These are phyloP conservation scores for Cladorrhinum samala DNA, from an alignment of 495 filamentous ascomycete genomes.

Conservation along the genomic window DNA sequence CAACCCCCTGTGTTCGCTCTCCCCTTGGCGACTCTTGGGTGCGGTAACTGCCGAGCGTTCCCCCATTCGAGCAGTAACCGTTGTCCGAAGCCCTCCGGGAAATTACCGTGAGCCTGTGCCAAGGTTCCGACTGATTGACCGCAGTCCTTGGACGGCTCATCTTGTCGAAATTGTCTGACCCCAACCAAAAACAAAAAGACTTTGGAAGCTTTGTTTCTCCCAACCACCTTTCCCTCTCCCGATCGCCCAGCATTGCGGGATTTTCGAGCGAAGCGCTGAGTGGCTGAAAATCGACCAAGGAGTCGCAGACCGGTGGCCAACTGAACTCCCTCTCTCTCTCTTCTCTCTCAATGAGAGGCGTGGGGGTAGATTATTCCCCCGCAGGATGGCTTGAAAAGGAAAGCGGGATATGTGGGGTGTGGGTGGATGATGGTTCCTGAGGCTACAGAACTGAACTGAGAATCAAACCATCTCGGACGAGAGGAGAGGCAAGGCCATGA, in stretches of 20 bases:
- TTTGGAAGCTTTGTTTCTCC: background rate
- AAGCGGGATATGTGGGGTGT: background rate
- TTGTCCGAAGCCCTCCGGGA: background rate
- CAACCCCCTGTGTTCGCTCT: background rate
- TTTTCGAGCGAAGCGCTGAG: background rate
- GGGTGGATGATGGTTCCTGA: background rate
- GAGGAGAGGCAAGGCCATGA: too few relatives aligned
- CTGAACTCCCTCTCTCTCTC: background rate
- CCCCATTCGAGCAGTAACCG: background rate
- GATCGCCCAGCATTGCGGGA: background rate
- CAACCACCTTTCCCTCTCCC: background rate
- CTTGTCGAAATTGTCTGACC: background rate
- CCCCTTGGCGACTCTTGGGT: background rate
- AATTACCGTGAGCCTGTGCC: background rate
- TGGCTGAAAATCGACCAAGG: background rate
- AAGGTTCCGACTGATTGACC: slow-evolving; percentile 2
- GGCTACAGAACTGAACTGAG: too few relatives aligned
- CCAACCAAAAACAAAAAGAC: too few relatives aligned
- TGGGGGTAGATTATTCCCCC: background rate
- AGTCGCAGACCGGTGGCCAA: background rate
- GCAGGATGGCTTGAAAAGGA: background rate
- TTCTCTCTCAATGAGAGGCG: too few relatives aligned
- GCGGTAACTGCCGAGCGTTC: background rate
- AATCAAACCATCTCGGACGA: too few relatives aligned
- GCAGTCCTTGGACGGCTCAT: background rate